Percentiles rank a stretch among this genome's conserved stretches.
phyloP scores from a whole-genome alignment of 345 rosid species.

The Camelina hispida region DNA sequence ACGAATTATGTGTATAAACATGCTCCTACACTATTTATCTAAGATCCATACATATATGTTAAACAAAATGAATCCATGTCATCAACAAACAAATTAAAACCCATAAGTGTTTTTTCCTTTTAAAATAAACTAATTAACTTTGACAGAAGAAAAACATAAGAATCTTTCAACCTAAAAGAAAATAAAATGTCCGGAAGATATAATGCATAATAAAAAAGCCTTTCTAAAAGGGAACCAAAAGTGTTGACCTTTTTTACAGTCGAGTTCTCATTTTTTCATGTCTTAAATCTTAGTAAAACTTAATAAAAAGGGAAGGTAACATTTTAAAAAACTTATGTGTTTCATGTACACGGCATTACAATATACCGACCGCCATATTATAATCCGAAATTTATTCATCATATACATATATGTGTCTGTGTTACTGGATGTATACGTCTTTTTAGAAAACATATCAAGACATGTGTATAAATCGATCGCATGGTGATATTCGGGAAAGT shows the following conservation, averaged over 20 bases:
- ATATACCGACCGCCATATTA: not conserved
- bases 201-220: conserved; percentile 24
- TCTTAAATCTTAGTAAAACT: conserved; percentile 9
- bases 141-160: not conserved
- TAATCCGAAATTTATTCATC: not conserved
- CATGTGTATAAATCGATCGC: conserved; percentile 21
- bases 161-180: not conserved
- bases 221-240: conserved; percentile 32
- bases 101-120: not conserved
- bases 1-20: conserved; percentile 20
- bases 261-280: conserved; percentile 26
- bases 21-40: not conserved
- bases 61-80: not conserved
- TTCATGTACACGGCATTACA: not conserved
- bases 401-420: not conserved
- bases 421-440: too few species aligned
- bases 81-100: not conserved
- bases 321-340: not conserved
- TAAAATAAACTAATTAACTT: not conserved
- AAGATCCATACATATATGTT: not conserved
- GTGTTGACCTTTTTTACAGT: conserved; percentile 27
- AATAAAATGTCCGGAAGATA: conserved; percentile 14
- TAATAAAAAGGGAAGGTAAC: not conserved
- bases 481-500: conserved; percentile 14
- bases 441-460: not conserved